These are phyloP conservation scores for Syzygium syzygioides DNA, from an alignment of 441 rosid genomes.

Conservation along the genomic window DNA sequence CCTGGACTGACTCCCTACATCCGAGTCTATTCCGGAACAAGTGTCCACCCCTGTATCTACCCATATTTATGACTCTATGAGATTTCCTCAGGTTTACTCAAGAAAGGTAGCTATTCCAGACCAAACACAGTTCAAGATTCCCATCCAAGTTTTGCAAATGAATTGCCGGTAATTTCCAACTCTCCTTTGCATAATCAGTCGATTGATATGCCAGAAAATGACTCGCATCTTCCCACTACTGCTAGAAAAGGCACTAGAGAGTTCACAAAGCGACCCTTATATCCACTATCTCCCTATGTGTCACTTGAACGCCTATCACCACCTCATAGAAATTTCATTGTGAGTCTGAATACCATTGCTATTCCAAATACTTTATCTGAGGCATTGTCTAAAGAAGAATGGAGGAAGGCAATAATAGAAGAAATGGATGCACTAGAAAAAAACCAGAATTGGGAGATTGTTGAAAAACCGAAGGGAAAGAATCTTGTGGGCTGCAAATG, in stretches of 20 bases:
- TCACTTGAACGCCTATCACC: too few species aligned
- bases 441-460: neutral
- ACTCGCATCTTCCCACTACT: neutral
- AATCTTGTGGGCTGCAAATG: neutral
- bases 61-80: neutral
- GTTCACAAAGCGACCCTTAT: neutral
- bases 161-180: neutral
- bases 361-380: neutral
- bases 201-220: neutral
- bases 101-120: neutral
- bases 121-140: neutral
- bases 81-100: neutral
- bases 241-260: neutral
- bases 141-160: neutral
- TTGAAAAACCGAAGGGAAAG: neutral
- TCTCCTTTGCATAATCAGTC: neutral
- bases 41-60: neutral
- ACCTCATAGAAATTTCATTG: neutral
- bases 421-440: neutral
- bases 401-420: neutral
- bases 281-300: neutral
- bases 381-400: neutral
- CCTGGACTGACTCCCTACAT: neutral
- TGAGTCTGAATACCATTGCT: neutral
- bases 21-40: neutral